phyloP scores from a whole-genome alignment of 148 eudicot genomes.

The Rhododendron kiyosumense region DNA sequence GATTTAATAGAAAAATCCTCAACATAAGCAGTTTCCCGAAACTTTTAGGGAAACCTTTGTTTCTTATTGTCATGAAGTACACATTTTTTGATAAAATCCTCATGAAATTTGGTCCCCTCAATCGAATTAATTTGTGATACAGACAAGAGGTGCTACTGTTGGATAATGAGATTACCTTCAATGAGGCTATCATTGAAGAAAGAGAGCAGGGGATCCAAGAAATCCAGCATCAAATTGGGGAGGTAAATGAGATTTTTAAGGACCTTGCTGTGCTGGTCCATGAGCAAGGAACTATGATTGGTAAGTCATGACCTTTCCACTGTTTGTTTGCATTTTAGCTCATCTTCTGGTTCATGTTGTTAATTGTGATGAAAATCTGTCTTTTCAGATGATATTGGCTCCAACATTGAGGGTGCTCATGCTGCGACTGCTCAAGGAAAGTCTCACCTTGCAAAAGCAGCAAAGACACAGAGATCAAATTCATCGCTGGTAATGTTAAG shows the following conservation, averaged over 20 bases:
- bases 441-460: constrained; percentile 75
- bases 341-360: not conserved
- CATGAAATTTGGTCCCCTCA: not conserved
- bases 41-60: not conserved
- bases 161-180: constrained; percentile 24
- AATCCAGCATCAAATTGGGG: constrained; percentile 27
- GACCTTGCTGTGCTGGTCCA: constrained; percentile 28
- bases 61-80: not conserved
- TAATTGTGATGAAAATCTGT: not conserved
- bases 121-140: constrained; percentile 5
- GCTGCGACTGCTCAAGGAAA: constrained; percentile 75
- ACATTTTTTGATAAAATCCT: not conserved
- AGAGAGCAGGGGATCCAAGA: constrained; percentile 27
- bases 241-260: constrained; percentile 25
- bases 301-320: constrained; percentile 2
- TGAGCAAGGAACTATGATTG: constrained; percentile 25
- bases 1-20: not conserved
- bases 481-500: constrained; percentile 65
- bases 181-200: constrained; percentile 24
- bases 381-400: constrained; percentile 68
- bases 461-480: constrained; percentile 81
- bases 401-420: constrained; percentile 66
- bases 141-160: constrained; percentile 20
- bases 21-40: not conserved
- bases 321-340: not conserved